These are phyloP conservation scores for maize (Zea mays) DNA, from an alignment of 176 grass and related monocot genomes.

Conservation along the genomic window DNA sequence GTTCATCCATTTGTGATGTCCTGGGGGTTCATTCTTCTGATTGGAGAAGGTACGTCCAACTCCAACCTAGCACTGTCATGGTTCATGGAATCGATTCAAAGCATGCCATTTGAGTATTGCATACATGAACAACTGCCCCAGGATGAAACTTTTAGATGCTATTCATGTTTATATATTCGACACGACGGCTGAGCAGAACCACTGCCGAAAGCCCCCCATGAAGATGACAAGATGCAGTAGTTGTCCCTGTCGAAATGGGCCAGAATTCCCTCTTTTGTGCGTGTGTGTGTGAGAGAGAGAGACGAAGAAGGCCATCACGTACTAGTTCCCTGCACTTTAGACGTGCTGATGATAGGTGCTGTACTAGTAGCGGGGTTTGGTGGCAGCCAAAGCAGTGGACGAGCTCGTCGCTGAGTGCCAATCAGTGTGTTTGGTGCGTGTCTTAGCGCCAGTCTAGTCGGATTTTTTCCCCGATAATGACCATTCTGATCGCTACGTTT, in stretches of 20 bases:
- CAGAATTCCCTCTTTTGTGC: background rate
- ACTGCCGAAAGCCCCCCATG: conserved; percentile 13
- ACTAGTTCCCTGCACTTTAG: background rate
- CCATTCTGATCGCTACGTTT: conserved; percentile 43
- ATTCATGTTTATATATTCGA: background rate
- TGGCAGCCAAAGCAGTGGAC: conserved; percentile 40
- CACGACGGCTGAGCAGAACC: conserved; percentile 20
- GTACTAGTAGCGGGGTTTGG: conserved; percentile 16
- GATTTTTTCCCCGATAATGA: conserved; percentile 22
- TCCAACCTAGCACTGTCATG: background rate
- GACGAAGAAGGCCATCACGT: background rate
- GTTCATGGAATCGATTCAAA: background rate
- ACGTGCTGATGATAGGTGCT: background rate
- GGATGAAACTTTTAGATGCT: background rate
- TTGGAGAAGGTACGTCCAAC: conserved; percentile 69
- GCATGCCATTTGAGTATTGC: background rate
- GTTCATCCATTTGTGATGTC: conserved; percentile 89
- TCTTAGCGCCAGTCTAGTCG: conserved; percentile 26
- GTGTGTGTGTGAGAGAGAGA: background rate
- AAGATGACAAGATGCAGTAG: conserved; percentile 18
- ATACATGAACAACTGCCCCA: background rate
- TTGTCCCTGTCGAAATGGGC: conserved; percentile 28
- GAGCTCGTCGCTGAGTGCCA: background rate
- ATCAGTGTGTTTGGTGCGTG: conserved; percentile 38
- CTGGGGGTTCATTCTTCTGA: conserved; percentile 84